These are phyloP conservation scores for Barbatosphaeria neglecta DNA, from an alignment of 495 filamentous ascomycete genomes.

Conservation along the genomic window DNA sequence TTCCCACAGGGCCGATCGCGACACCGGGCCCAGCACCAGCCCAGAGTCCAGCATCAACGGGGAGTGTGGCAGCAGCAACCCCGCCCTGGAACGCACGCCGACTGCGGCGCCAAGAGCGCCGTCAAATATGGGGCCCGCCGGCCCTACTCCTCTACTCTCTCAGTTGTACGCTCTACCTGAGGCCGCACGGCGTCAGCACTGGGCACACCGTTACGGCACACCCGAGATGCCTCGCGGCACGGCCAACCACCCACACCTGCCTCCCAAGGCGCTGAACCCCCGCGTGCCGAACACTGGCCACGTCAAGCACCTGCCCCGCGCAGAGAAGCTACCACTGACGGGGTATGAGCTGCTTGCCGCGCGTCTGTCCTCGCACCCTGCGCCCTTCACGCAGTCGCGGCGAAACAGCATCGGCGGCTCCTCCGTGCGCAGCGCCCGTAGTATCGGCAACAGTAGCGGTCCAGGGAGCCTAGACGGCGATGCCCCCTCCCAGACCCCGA, in stretches of 20 bases:
- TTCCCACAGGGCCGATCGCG: slow-evolving; percentile 13
- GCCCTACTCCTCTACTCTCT: neutral
- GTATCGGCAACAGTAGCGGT: neutral
- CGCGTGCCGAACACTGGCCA: slow-evolving; percentile 16
- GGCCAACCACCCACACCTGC: slow-evolving; percentile 14
- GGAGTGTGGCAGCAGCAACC: neutral
- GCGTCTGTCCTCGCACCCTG: slow-evolving; percentile 27
- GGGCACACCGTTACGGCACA: slow-evolving; percentile 15
- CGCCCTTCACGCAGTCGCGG: neutral
- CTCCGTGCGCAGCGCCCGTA: neutral
- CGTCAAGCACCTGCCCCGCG: slow-evolving; percentile 16
- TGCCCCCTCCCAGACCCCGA: slow-evolving; percentile 19
- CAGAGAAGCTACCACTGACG: slow-evolving; percentile 30
- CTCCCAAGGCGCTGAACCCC: slow-evolving; percentile 16
- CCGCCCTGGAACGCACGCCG: neutral
- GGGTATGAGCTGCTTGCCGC: slow-evolving; percentile 60
- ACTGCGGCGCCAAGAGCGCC: neutral
- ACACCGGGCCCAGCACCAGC: slow-evolving; percentile 25
- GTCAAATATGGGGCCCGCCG: neutral
- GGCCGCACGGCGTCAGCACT: neutral
- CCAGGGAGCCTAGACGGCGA: neutral
- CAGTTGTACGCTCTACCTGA: neutral
- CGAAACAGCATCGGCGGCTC: neutral
- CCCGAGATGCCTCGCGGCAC: slow-evolving; percentile 19
- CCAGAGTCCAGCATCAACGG: slow-evolving; percentile 19